Conservation (phyloP, 2,329 filamentous ascomycete genomes). For the Ophiostoma ulmi region DNA sequence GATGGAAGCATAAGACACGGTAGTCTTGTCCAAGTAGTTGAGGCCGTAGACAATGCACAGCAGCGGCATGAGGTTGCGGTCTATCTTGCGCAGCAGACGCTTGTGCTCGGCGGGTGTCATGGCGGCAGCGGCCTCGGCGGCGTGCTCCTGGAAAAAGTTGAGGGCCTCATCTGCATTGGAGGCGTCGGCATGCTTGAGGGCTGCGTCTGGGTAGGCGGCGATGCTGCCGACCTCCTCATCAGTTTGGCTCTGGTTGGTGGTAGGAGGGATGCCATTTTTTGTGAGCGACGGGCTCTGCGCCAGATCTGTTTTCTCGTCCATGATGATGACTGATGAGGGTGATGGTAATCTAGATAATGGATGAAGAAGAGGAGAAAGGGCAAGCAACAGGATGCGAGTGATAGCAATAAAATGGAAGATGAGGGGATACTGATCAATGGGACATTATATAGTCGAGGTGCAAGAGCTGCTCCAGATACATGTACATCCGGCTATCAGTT, state of each 20-base stretch:
- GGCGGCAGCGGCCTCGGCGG: slow-evolving; percentile 34
- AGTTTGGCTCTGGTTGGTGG: neutral
- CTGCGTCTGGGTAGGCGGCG: neutral
- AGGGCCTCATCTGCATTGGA: slow-evolving; percentile 43
- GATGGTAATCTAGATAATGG: neutral
- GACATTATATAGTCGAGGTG: neutral
- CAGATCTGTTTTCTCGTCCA: slow-evolving; percentile 1
- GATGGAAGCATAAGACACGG: slow-evolving; percentile 45
- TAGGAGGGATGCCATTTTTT: neutral
- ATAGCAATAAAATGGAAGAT: neutral
- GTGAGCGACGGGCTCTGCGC: neutral
- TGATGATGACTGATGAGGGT: neutral
- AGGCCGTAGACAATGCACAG: slow-evolving; percentile 55
- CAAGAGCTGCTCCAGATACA: neutral
- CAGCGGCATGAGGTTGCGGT: slow-evolving; percentile 45
- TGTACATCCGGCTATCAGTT: neutral
- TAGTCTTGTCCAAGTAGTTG: slow-evolving; percentile 49
- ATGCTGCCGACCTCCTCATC: slow-evolving; percentile 17
- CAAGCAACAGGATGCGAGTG: neutral
- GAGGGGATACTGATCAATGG: neutral
- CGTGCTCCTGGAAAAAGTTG: slow-evolving; percentile 36
- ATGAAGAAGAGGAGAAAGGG: neutral
- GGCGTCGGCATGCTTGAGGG: slow-evolving; percentile 35
- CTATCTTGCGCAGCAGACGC: slow-evolving; percentile 42
- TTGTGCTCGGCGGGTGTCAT: slow-evolving; percentile 40